These are phyloP conservation scores for Tetraselmis striata DNA, from an alignment of 139 green algal species.

Conservation along the genomic window DNA sequence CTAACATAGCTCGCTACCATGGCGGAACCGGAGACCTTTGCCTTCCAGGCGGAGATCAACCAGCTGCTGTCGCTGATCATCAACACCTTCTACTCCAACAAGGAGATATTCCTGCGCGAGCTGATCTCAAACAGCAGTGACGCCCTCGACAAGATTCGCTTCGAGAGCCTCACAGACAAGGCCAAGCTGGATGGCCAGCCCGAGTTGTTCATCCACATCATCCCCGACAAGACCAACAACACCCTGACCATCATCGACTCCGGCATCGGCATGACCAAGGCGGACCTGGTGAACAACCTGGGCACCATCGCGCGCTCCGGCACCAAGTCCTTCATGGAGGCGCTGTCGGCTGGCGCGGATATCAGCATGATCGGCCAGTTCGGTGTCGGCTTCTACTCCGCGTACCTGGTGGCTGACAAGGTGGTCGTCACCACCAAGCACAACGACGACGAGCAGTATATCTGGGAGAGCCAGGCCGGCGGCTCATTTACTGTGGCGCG, in stretches of 20 bases:
- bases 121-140: conserved; percentile 92
- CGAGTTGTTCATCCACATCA: conserved; percentile 94
- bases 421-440: conserved; percentile 89
- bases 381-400: conserved; percentile 99
- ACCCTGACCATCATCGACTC: conserved; percentile 93
- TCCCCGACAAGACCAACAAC: conserved; percentile 94
- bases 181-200: conserved; percentile 84
- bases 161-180: conserved; percentile 97
- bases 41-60: conserved; percentile 98
- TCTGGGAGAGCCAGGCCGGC: conserved; percentile 96
- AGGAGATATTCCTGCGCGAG: conserved; percentile 91
- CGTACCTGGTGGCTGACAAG: conserved; percentile 97
- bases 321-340: conserved; percentile 99
- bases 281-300: conserved; percentile 98
- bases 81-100: conserved; percentile 98
- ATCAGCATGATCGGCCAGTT: conserved; percentile 99
- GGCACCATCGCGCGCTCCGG: conserved; percentile 97
- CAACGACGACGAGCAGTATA: conserved; percentile 99
- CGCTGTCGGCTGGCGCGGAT: conserved; percentile 93
- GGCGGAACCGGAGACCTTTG: conserved; percentile 62
- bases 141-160: conserved; percentile 98
- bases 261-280: conserved; percentile 97
- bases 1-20: too few relatives aligned
- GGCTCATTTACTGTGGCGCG: conserved; percentile 97
- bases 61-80: conserved; percentile 99